Percentiles rank a stretch among this genome's conserved stretches.
Conservation (phyloP, 2,329 filamentous ascomycete species). For the Sclerotiophoma versabilis region DNA sequence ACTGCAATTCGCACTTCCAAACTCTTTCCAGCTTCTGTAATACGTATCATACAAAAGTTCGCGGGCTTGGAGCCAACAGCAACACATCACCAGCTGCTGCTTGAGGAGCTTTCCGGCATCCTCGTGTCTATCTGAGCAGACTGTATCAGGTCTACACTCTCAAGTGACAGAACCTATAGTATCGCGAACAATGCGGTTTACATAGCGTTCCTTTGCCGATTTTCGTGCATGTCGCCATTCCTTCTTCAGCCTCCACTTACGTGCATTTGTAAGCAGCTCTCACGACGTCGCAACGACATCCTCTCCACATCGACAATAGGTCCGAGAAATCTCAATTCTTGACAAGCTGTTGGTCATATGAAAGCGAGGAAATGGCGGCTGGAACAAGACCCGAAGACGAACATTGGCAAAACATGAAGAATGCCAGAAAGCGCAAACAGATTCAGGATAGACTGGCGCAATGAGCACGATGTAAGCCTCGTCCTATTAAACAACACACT, state of each 20-base stretch:
- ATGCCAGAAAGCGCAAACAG: conserved; percentile 49
- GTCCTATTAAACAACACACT: too few species aligned
- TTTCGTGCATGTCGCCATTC: background rate
- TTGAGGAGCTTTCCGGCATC: too few species aligned
- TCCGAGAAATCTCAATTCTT: too few species aligned
- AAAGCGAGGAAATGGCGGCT: conserved; percentile 21
- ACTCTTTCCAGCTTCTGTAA: too few species aligned
- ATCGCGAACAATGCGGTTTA: too few species aligned
- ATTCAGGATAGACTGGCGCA: conserved; percentile 53
- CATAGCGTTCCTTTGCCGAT: background rate
- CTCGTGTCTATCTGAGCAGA: too few species aligned
- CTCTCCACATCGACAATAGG: background rate
- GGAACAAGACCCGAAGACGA: conserved; percentile 34
- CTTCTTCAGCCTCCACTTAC: background rate
- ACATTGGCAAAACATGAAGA: conserved; percentile 45
- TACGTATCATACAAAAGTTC: too few species aligned
- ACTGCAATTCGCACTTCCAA: too few species aligned
- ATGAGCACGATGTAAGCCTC: conserved; percentile 45
- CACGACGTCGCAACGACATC: background rate
- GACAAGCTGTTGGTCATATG: background rate
- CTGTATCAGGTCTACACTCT: too few species aligned
- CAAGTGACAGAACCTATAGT: too few species aligned
- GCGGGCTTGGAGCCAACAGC: too few species aligned
- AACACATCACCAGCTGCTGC: too few species aligned
- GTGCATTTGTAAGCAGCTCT: conserved; percentile 6